phyloP scores from a whole-genome alignment of 345 rosid genomes.

The Corymbia maculata region DNA sequence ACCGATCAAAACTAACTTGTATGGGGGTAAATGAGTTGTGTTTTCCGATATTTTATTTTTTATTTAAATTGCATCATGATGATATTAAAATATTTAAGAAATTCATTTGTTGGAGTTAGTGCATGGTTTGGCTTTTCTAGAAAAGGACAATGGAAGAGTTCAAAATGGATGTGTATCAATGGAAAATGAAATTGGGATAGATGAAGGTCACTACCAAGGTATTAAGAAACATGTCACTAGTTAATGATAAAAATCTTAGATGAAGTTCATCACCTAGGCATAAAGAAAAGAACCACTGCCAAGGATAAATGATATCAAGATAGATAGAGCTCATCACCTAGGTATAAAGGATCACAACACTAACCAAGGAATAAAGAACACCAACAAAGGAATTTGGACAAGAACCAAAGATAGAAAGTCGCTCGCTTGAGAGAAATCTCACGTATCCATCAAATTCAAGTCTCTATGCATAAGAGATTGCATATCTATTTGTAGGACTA shows the following conservation, averaged over 20 bases:
- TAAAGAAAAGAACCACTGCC: background rate
- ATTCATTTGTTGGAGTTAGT: background rate
- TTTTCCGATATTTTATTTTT: background rate
- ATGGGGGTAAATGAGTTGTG: background rate
- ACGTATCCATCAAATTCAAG: background rate
- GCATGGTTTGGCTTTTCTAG: background rate
- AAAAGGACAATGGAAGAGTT: background rate
- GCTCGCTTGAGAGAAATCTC: background rate
- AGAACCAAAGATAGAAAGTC: background rate
- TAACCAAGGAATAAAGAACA: background rate
- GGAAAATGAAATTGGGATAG: background rate
- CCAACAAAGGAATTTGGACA: background rate
- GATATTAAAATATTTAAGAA: background rate
- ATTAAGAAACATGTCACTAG: background rate
- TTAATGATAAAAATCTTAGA: background rate
- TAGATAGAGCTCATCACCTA: background rate
- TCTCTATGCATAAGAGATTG: background rate
- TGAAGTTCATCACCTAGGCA: background rate
- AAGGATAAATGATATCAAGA: background rate
- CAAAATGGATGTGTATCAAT: background rate
- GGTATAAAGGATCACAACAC: background rate
- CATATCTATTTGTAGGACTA: background rate
- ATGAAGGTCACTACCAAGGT: background rate
- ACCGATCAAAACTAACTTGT: background rate
- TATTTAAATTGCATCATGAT: background rate